phyloP scores from a whole-genome alignment of 1,139 yeast species.

The Lodderomyces theae region DNA sequence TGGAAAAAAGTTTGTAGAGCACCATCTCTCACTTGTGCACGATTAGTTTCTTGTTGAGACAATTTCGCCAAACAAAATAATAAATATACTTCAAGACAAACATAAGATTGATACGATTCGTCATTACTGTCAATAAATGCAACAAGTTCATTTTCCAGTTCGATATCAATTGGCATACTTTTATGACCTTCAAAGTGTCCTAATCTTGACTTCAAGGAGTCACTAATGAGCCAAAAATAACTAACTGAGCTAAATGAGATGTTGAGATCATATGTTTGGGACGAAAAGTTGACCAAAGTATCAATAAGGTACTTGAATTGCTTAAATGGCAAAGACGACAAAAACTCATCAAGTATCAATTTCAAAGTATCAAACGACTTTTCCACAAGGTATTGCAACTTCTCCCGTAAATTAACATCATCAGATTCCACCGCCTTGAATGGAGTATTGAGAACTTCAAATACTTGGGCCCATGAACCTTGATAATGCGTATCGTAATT shows the following conservation, averaged over 20 bases:
- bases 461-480: conserved; percentile 70
- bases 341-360: conserved; percentile 78
- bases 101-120: conserved; percentile 22
- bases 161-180: conserved; percentile 8
- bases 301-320: conserved; percentile 66
- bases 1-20: conserved; percentile 85
- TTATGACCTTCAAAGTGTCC: conserved; percentile 19
- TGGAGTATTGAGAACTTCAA: conserved; percentile 66
- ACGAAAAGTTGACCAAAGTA: conserved; percentile 66
- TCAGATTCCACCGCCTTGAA: conserved; percentile 34
- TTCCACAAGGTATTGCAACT: conserved; percentile 48
- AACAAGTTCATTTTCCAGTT: conserved; percentile 21
- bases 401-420: conserved; percentile 31
- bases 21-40: conserved; percentile 85
- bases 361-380: conserved; percentile 79
- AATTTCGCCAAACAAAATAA: conserved; percentile 60
- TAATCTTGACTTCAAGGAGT: conserved; percentile 49
- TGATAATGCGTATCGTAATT: conserved; percentile 57
- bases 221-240: conserved; percentile 89
- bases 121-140: conserved; percentile 17
- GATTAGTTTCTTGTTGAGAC: conserved; percentile 47
- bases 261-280: conserved; percentile 71
- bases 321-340: conserved; percentile 62
- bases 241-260: conserved; percentile 88
- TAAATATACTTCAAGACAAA: conserved; percentile 56